Conservation (phyloP, 2,329 filamentous ascomycete genomes). For the Sordariomycetes sp. region DNA sequence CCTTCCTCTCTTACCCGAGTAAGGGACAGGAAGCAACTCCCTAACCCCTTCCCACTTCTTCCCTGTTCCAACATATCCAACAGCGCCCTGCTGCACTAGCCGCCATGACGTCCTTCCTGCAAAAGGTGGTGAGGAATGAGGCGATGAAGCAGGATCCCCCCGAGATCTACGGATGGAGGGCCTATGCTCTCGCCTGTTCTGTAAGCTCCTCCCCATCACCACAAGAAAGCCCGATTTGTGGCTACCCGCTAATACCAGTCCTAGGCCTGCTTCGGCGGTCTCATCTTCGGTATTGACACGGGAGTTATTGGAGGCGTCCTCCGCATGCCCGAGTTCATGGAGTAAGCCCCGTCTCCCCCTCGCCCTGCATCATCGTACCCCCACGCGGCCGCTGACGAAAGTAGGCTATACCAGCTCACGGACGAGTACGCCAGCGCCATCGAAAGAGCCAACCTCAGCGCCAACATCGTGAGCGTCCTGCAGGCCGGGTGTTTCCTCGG, state of each 20-base stretch:
- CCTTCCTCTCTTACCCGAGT: background rate
- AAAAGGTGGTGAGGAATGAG: conserved; percentile 51
- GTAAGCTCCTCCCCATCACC: background rate
- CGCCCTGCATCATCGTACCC: too few relatives aligned
- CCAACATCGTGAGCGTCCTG: conserved; percentile 55
- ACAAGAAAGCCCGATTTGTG: too few relatives aligned
- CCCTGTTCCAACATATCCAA: background rate
- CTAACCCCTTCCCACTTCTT: background rate
- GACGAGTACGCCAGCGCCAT: conserved; percentile 22
- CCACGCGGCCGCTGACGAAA: background rate
- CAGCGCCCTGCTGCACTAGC: background rate
- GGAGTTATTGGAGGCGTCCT: conserved; percentile 57
- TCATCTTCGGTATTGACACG: conserved; percentile 37
- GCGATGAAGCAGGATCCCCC: conserved; percentile 54
- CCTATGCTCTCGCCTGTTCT: conserved; percentile 44
- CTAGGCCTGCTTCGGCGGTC: conserved; percentile 47
- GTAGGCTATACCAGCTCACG: conserved; percentile 22
- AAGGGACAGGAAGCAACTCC: background rate
- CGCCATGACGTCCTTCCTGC: conserved; percentile 25
- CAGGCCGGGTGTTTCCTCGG: conserved; percentile 57
- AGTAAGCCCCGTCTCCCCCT: conserved; percentile 20
- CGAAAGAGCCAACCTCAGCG: background rate
- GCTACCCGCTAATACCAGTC: background rate
- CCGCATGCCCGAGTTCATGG: conserved; percentile 42
- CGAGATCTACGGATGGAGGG: conserved; percentile 58